A percentile compares a stretch with the other conserved stretches of the same genome.
These are phyloP conservation scores for Fusarium heterosporum DNA, from an alignment of 2,329 filamentous ascomycete species.

Conservation along the genomic window DNA sequence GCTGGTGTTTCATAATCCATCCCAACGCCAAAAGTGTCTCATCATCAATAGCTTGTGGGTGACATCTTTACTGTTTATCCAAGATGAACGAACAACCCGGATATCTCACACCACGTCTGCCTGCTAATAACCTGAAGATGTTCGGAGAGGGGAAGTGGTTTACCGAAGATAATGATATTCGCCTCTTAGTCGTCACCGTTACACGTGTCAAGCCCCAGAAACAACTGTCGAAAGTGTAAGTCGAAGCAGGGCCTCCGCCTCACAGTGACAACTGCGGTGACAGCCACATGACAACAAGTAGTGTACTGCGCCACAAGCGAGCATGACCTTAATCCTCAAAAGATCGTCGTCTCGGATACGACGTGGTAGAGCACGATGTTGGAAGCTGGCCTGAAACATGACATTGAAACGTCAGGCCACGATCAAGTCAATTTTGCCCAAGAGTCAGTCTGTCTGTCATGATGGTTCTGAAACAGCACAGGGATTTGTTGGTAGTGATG, in stretches of 20 bases:
- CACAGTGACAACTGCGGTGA: neutral
- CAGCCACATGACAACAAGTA: slow-evolving; percentile 26
- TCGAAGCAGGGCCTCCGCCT: slow-evolving; percentile 4
- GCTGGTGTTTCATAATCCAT: neutral
- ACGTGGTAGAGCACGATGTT: neutral
- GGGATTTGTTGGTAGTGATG: slow-evolving; percentile 14
- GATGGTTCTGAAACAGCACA: slow-evolving; percentile 35
- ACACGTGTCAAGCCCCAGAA: slow-evolving; percentile 32
- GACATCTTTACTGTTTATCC: neutral
- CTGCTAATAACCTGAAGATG: neutral
- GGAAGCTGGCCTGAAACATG: slow-evolving; percentile 30
- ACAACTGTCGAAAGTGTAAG: neutral
- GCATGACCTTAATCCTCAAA: slow-evolving; percentile 6
- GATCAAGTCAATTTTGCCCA: slow-evolving; percentile 6
- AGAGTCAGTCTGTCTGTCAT: slow-evolving; percentile 20
- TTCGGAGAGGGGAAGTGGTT: neutral
- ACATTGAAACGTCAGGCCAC: slow-evolving; percentile 23
- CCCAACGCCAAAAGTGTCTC: neutral
- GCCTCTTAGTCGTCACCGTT: slow-evolving; percentile 9
- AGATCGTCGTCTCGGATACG: slow-evolving; percentile 4
- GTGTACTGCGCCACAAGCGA: slow-evolving; percentile 26
- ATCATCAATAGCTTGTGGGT: neutral
- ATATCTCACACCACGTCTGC: neutral
- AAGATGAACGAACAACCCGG: neutral
- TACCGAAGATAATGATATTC: neutral